Evolutionary conservation across 75 land plant species (phyloP), one percentile per base, ranked within the genome.

Genomic region (Pinus albicaulis): DNA sequence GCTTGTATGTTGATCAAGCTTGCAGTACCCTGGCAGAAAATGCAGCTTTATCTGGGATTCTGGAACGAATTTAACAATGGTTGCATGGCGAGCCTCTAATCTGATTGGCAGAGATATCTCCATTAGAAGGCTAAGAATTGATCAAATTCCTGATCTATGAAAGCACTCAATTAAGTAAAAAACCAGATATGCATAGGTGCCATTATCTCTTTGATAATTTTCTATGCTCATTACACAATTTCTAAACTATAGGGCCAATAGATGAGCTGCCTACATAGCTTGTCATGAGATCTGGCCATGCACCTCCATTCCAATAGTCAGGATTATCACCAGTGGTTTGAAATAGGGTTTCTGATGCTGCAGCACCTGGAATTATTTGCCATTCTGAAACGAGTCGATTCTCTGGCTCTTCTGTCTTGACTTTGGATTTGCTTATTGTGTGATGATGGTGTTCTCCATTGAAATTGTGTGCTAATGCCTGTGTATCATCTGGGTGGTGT

Each of bases 201-300:
- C 68, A 31, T 36, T 20, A 34, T 28, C 41, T 31, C 34, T 7
- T 28, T 64, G 48, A 48, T 48, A 48, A 48, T 48, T 48, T 48
- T 12, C 53, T 48, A 48, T 48, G 53, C 53, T 48, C 53, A 48
- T 48, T 48, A 48, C 53, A 10, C 53, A 68, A 68, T 44, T 38
- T 12, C 41, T 68, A 68, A 20, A 68, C 48, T 38, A 68, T 38
- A 20, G 71, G 71, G 8, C 71, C 41, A 23, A 44, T 34, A 44
- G 71, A 68, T 68, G 71, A 38, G 53, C 71, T 44, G 53, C 53
- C 53, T 48, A 48, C 53, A 48, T 48, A 48, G 53, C 53, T 48
- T 48, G 53, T 48, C n/a, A 68, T 68, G 52, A 68, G 71, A 68
- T 68, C 71, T 2, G 71, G 71, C 71, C 71, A 68, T 2, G 71